Percentiles rank a stretch among this genome's conserved stretches.
Evolutionary conservation across 169 alveolate genomes (phyloP).

Genomic region (Perkinsus olseni): DNA sequence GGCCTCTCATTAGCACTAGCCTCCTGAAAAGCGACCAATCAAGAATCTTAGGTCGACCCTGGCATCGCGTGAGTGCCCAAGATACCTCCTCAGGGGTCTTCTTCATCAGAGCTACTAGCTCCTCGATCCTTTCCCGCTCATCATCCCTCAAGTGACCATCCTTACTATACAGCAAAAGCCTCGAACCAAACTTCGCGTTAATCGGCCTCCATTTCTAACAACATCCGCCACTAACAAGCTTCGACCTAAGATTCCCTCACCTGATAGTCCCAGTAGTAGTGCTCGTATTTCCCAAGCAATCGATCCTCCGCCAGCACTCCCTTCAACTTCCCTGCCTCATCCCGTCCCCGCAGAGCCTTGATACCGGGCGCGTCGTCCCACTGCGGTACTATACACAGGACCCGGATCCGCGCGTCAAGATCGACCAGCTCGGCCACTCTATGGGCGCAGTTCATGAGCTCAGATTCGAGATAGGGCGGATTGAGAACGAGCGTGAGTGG

Average conservation of each 20-base stretch:
- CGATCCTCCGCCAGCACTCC: background rate
- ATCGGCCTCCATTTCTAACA: background rate
- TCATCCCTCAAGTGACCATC: background rate
- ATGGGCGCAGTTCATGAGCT: background rate
- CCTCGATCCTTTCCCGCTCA: background rate
- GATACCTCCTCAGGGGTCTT: background rate
- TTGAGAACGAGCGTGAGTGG: background rate
- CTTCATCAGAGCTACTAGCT: background rate
- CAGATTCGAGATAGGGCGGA: slow-evolving; percentile 8
- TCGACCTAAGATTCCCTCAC: no score
- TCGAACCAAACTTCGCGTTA: background rate
- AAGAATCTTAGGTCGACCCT: background rate
- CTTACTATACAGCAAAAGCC: background rate
- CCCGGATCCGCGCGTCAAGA: background rate
- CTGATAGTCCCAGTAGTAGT: background rate
- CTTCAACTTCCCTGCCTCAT: background rate
- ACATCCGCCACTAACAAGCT: no score
- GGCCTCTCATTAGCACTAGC: background rate
- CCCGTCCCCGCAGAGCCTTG: background rate
- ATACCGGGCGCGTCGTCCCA: slow-evolving; percentile 1
- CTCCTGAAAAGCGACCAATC: background rate
- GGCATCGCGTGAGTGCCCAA: background rate
- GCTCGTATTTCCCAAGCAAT: background rate
- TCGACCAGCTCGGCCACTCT: background rate
- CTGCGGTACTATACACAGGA: background rate